Evolutionary conservation across 441 rosid genomes (phyloP).

Genomic region (Aquilaria agallochum): DNA sequence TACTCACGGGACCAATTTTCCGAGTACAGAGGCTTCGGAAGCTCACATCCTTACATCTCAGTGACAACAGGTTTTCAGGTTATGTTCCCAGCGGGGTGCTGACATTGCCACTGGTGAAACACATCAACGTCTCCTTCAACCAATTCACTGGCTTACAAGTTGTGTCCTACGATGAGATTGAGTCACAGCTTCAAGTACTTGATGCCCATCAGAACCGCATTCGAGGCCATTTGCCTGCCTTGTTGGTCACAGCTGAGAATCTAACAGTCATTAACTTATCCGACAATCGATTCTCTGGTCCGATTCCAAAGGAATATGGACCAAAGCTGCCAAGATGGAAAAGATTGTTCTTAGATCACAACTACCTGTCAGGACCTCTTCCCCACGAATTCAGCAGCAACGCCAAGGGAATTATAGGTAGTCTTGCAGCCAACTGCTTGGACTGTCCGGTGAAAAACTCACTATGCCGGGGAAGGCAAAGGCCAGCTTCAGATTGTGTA

Average conservation of each 20-base stretch:
- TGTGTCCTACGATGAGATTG: conserved; percentile 11
- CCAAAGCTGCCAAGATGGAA: conserved; percentile 41
- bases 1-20: conserved; percentile 43
- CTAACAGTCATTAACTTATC: conserved; percentile 38
- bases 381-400: conserved; percentile 29
- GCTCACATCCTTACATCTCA: conserved; percentile 35
- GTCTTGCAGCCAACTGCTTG: conserved; percentile 48
- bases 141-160: conserved; percentile 21
- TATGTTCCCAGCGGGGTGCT: conserved; percentile 22
- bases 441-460: conserved; percentile 24
- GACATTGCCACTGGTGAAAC: conserved; percentile 18
- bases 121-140: conserved; percentile 26
- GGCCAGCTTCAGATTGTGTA: conserved; percentile 36
- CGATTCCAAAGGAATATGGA: conserved; percentile 38
- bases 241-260: conserved; percentile 30
- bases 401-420: conserved; percentile 31
- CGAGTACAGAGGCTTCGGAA: conserved; percentile 24
- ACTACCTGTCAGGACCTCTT: conserved; percentile 44
- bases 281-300: conserved; percentile 34
- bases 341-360: conserved; percentile 42
- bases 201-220: conserved; percentile 45
- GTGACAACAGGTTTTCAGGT: conserved; percentile 53
- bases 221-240: conserved; percentile 41
- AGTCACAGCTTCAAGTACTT: conserved; percentile 33
- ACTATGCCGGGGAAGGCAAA: conserved; percentile 46